Percentiles rank a stretch among this genome's conserved stretches.
Conservation (phyloP, 169 alveolate species). For the Plasmodium malariae region DNA sequence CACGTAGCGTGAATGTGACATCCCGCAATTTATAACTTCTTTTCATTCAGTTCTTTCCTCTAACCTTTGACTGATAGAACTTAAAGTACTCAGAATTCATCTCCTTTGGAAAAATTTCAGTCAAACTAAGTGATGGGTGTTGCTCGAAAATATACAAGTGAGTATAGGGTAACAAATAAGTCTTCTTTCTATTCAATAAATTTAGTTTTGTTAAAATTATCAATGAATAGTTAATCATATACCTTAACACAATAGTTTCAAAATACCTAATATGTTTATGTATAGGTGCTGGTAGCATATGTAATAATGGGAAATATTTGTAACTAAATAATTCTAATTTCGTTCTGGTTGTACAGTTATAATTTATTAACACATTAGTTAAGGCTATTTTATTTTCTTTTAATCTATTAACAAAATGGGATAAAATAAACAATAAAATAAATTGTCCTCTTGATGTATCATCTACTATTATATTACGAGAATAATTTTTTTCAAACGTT, state of each 20-base stretch:
- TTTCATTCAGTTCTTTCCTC: neutral
- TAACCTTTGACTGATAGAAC: constrained; percentile 48
- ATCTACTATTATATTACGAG: constrained; percentile 52
- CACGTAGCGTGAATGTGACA: too few relatives aligned
- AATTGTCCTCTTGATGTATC: constrained; percentile 54
- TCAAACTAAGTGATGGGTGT: constrained; percentile 39
- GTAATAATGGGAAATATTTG: constrained; percentile 60
- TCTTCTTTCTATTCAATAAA: constrained; percentile 38
- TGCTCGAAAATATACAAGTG: constrained; percentile 66
- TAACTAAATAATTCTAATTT: constrained; percentile 56
- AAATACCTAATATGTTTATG: constrained; percentile 44
- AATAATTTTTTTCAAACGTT: constrained; percentile 69
- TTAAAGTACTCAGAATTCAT: constrained; percentile 21
- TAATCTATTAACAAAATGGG: constrained; percentile 66
- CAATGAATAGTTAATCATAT: constrained; percentile 41
- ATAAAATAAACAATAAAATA: constrained; percentile 55
- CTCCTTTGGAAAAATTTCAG: constrained; percentile 20
- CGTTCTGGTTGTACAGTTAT: constrained; percentile 11
- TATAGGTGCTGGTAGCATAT: constrained; percentile 33
- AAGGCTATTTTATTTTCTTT: constrained; percentile 74
- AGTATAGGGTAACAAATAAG: constrained; percentile 63
- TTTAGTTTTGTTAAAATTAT: constrained; percentile 34
- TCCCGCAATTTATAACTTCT: neutral
- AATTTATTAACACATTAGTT: constrained; percentile 52
- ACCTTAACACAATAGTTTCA: constrained; percentile 34